These are phyloP conservation scores for Ceratobasidium sp. DNA, from an alignment of 1,284 basidiomycete species.

Conservation along the genomic window DNA sequence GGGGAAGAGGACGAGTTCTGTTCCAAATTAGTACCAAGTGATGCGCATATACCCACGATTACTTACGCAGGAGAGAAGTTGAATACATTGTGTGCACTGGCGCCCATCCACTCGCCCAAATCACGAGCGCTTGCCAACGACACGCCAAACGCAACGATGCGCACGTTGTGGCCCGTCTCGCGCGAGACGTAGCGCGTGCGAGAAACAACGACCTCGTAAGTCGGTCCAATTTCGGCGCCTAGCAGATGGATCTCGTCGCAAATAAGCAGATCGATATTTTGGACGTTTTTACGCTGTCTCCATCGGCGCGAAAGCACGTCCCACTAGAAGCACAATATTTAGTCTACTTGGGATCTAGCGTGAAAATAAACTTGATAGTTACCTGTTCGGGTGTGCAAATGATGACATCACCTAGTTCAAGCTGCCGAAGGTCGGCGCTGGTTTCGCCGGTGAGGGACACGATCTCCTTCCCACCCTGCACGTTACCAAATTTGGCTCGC, in stretches of 20 bases:
- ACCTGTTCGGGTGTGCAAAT: slow-evolving; percentile 87
- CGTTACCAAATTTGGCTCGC: slow-evolving; percentile 78
- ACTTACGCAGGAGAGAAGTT: slow-evolving; percentile 90
- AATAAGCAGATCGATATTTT: slow-evolving; percentile 89
- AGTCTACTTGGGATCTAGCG: slow-evolving; percentile 39
- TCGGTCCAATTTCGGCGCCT: slow-evolving; percentile 86
- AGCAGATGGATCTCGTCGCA: slow-evolving; percentile 95
- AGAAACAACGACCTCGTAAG: slow-evolving; percentile 94
- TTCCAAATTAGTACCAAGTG: slow-evolving; percentile 8
- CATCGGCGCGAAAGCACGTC: slow-evolving; percentile 94
- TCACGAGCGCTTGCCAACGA: slow-evolving; percentile 96
- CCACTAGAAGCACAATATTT: slow-evolving; percentile 64
- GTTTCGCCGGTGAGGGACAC: slow-evolving; percentile 93
- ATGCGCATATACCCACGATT: slow-evolving; percentile 6
- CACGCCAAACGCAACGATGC: slow-evolving; percentile 91
- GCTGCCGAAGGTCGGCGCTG: slow-evolving; percentile 85
- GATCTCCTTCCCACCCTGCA: slow-evolving; percentile 91
- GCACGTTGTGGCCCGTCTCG: slow-evolving; percentile 89
- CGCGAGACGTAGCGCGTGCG: slow-evolving; percentile 93
- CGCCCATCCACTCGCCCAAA: slow-evolving; percentile 97
- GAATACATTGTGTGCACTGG: slow-evolving; percentile 90
- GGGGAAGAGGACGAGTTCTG: slow-evolving; percentile 89
- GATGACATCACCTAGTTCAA: slow-evolving; percentile 90
- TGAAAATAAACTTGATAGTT: slow-evolving; percentile 49
- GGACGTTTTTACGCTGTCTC: slow-evolving; percentile 96